phyloP scores from a whole-genome alignment of 805 yeast species.

The Lachancea nothofagi region DNA sequence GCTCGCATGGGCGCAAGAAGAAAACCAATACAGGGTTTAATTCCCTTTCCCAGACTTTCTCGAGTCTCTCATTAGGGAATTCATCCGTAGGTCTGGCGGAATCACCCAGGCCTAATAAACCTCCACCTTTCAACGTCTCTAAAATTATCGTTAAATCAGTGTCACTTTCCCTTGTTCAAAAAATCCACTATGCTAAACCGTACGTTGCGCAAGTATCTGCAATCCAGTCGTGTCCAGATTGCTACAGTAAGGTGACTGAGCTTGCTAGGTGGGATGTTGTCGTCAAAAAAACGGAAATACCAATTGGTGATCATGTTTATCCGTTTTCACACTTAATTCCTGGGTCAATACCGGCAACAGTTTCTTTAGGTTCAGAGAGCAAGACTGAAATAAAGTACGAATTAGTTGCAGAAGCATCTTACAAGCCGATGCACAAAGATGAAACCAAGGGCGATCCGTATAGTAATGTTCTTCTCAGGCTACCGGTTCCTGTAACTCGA shows the following conservation, averaged over 20 bases:
- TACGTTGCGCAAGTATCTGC: constrained; percentile 49
- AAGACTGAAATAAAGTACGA: constrained; percentile 61
- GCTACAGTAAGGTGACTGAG: constrained; percentile 50
- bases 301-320: constrained; percentile 71
- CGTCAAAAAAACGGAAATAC: constrained; percentile 49
- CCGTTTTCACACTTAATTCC: constrained; percentile 90
- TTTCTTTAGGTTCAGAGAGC: constrained; percentile 49
- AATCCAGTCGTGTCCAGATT: constrained; percentile 51
- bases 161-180: constrained; percentile 65
- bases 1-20: constrained; percentile 14
- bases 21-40: constrained; percentile 14
- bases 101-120: constrained; percentile 11
- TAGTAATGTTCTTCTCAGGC: constrained; percentile 38
- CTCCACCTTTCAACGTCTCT: constrained; percentile 10
- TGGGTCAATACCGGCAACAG: constrained; percentile 79
- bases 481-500: constrained; percentile 71
- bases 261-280: constrained; percentile 89
- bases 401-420: constrained; percentile 54
- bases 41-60: constrained; percentile 21
- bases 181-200: constrained; percentile 59
- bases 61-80: constrained; percentile 19
- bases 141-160: constrained; percentile 49
- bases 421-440: constrained; percentile 32
- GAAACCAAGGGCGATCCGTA: constrained; percentile 22
- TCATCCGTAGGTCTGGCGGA: constrained; percentile 16